Base-by-base conservation (phyloP, 208 protist species). In the Acanthamoeba triangularis region DNA sequence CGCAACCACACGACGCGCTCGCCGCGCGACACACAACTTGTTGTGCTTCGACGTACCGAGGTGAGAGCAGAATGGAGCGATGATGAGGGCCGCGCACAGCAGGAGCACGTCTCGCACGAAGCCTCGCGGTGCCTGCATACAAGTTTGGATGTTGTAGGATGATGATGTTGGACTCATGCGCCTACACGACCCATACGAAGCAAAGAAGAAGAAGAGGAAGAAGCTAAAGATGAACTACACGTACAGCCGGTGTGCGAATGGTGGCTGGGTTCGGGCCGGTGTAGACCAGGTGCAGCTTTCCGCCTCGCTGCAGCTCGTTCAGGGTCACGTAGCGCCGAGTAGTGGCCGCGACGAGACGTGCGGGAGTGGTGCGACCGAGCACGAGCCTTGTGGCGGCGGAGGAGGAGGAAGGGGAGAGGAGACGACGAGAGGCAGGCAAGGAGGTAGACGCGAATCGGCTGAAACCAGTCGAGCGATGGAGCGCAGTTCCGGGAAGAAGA, bases 251-350 rank as follows among this genome's bases (percentile, higher is more conserved):
- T 0, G 16, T 28, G 67, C 30, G 28, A 41, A 74, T 41, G 67
- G 67, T 74, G 8, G 28, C 6, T 37, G 67, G 67, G 33, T 30
- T 14, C 11, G 78, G 78, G 33, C 78, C 78, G 14, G 41, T 61
- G 78, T 87, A 87, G 49, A 87, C 49, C 49, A 87, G n/a, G 44
- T 61, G 78, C 41, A 87, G 78, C 41, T 54, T 14, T 7, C 78
- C 78, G 47, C 78, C 78, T 41, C 33, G 78, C 30, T 37, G 41
- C 47, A 87, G 49, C 47, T 87, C 78, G n/a, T 87, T 87, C n/a
- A 87, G 78, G 8, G 78, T 87, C 25, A 87, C 78, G 78, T 87
- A 87, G 25, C 13, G 49, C n/a, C 78, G 78, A 20, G 13, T 54
- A 16, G 41, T 30, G 0, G 13, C 23, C n/a, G 18, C 20, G 2